Evolutionary conservation across 129 eudicot genomes (phyloP).

Genomic region (Mikania micrantha): DNA sequence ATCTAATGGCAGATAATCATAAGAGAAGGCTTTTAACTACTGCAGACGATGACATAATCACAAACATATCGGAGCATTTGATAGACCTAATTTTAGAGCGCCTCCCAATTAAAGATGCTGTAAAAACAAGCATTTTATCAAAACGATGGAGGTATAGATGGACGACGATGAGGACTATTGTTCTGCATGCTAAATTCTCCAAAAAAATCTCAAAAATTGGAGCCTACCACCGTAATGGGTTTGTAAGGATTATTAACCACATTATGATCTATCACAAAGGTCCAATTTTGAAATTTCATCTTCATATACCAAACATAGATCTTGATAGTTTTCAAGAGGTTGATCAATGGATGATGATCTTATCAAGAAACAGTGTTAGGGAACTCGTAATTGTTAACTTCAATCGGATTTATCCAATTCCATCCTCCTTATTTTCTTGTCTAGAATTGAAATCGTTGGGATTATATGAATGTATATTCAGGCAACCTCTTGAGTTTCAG

Average conservation of each 20-base stretch:
- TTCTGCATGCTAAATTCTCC: neutral
- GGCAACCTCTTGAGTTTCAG: neutral
- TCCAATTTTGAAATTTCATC: neutral
- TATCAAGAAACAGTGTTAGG: conserved; percentile 7
- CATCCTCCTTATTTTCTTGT: conserved; percentile 10
- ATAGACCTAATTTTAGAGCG: conserved; percentile 4
- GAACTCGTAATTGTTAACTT: neutral
- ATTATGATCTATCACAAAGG: neutral
- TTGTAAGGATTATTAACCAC: conserved; percentile 2
- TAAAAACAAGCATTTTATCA: conserved; percentile 11
- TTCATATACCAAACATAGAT: neutral
- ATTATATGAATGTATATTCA: neutral
- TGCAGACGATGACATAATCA: neutral
- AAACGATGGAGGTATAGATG: conserved; percentile 13
- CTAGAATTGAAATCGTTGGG: neutral
- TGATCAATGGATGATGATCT: conserved; percentile 15
- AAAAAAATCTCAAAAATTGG: neutral
- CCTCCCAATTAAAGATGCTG: conserved; percentile 12
- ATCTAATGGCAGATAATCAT: neutral
- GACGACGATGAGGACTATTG: conserved; percentile 2
- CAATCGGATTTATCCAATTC: neutral
- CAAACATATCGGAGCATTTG: conserved; percentile 9
- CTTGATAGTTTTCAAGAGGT: conserved; percentile 13
- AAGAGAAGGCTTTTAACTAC: neutral
- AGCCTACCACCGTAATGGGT: neutral